A percentile compares a stretch with the other conserved stretches of the same genome.
Conservation (phyloP, 1,284 basidiomycete species). For the Polyporus tsugae region DNA sequence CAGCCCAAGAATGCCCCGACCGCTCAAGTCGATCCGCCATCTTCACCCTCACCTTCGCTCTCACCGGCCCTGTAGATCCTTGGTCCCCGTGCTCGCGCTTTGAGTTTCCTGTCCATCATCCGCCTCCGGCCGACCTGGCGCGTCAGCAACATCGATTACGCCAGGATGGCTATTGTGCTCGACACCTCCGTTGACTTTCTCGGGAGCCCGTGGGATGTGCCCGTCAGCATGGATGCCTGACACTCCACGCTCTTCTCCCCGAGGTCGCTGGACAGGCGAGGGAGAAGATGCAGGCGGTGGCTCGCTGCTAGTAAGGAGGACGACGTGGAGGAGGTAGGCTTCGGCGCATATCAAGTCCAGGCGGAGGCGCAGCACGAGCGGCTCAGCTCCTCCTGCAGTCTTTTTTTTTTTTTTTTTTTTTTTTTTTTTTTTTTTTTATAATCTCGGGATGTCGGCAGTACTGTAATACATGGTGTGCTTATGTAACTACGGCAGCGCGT, state of each 20-base stretch:
- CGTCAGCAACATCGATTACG: too few relatives aligned
- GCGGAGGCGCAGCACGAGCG: neutral
- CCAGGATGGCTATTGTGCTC: neutral
- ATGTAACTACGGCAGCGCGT: too few relatives aligned
- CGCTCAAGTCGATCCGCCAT: too few relatives aligned
- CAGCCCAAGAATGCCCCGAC: too few relatives aligned
- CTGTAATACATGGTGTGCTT: too few relatives aligned
- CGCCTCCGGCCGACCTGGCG: too few relatives aligned
- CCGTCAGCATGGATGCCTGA: neutral
- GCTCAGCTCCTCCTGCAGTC: neutral
- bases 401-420: too few relatives aligned
- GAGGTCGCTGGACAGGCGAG: neutral
- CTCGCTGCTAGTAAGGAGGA: neutral
- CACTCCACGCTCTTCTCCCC: neutral
- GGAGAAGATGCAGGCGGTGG: neutral
- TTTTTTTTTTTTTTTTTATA: too few relatives aligned
- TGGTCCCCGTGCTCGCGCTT: too few relatives aligned
- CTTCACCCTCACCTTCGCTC: neutral
- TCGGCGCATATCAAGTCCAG: constrained; percentile 2
- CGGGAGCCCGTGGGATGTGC: neutral
- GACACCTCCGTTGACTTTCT: neutral
- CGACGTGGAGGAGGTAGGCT: neutral
- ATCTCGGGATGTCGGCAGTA: too few relatives aligned
- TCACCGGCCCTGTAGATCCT: too few relatives aligned
- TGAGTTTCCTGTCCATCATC: too few relatives aligned